Conservation (phyloP, 768 basidiomycete genomes). For the Mycena filopes region DNA sequence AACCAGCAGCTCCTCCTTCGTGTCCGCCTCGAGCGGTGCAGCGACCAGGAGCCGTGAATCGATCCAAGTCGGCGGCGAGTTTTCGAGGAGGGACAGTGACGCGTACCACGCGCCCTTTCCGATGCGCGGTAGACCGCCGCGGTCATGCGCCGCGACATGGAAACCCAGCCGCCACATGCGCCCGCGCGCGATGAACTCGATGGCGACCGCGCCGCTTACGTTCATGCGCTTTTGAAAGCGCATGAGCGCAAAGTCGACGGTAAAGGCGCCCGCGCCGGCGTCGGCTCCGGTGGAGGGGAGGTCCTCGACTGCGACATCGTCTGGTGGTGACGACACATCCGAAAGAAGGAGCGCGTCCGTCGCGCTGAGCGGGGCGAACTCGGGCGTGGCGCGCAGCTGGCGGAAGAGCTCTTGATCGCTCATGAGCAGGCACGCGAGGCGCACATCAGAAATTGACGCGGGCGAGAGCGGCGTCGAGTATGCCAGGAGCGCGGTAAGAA, state of each 20-base stretch:
- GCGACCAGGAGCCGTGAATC: constrained; percentile 52
- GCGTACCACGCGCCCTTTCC: constrained; percentile 41
- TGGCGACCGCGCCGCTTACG: constrained; percentile 59
- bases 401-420: constrained; percentile 73
- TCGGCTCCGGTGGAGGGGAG: constrained; percentile 36
- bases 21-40: constrained; percentile 33
- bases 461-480: constrained; percentile 54
- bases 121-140: too few relatives aligned
- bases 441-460: constrained; percentile 66
- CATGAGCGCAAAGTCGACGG: constrained; percentile 59
- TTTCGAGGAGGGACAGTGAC: constrained; percentile 50
- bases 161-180: constrained; percentile 69
- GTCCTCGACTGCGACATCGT: constrained; percentile 67
- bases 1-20: constrained; percentile 14
- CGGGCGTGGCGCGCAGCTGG: constrained; percentile 60
- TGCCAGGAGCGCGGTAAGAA: constrained; percentile 27
- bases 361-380: constrained; percentile 62
- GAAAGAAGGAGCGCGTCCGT: constrained; percentile 63
- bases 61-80: constrained; percentile 55
- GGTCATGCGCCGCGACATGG: constrained; percentile 35
- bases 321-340: constrained; percentile 56
- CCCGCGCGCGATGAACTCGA: constrained; percentile 75
- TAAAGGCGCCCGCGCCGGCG: constrained; percentile 64
- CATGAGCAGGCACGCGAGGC: constrained; percentile 71
- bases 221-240: constrained; percentile 81